Conservation (phyloP, 2,329 filamentous ascomycete genomes). For the Phialophora chinensis region DNA sequence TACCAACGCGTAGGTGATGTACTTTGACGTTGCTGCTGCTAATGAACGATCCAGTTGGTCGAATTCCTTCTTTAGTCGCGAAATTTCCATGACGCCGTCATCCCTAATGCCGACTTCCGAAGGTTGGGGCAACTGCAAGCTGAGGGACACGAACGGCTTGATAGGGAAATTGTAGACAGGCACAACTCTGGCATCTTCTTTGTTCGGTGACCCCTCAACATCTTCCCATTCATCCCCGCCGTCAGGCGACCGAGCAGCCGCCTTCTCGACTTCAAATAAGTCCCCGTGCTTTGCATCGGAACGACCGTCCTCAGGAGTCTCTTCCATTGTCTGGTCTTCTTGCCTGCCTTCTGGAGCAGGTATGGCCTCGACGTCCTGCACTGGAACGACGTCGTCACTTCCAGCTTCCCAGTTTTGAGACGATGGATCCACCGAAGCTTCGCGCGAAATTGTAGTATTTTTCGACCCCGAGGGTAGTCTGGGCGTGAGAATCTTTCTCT, state of each 20-base stretch:
- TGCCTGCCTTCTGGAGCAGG: background rate
- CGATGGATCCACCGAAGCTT: slow-evolving; percentile 24
- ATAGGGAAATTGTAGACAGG: slow-evolving; percentile 95
- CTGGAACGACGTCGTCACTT: slow-evolving; percentile 6
- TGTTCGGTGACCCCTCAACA: slow-evolving; percentile 65
- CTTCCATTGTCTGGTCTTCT: background rate
- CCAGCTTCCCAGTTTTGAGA: slow-evolving; percentile 13
- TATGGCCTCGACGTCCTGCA: background rate
- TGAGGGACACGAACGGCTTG: slow-evolving; percentile 93
- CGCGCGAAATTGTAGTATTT: slow-evolving; percentile 29
- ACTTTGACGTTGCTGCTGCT: slow-evolving; percentile 84
- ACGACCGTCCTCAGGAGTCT: background rate
- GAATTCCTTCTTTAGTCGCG: slow-evolving; percentile 94
- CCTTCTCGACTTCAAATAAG: slow-evolving; percentile 4
- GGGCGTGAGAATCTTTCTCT: slow-evolving; percentile 33
- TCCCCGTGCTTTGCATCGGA: background rate
- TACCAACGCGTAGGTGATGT: slow-evolving; percentile 92
- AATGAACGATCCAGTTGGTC: slow-evolving; percentile 95
- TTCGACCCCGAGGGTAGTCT: slow-evolving; percentile 22
- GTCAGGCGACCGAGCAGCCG: slow-evolving; percentile 25
- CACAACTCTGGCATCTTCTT: slow-evolving; percentile 69
- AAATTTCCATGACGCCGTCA: slow-evolving; percentile 87
- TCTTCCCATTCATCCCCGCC: slow-evolving; percentile 91
- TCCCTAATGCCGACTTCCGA: slow-evolving; percentile 70
- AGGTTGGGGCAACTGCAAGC: slow-evolving; percentile 65